Evolutionary conservation across 768 basidiomycete genomes (phyloP), one percentile per base, ranked within the genome.

Genomic region (Roridomyces roridus): DNA sequence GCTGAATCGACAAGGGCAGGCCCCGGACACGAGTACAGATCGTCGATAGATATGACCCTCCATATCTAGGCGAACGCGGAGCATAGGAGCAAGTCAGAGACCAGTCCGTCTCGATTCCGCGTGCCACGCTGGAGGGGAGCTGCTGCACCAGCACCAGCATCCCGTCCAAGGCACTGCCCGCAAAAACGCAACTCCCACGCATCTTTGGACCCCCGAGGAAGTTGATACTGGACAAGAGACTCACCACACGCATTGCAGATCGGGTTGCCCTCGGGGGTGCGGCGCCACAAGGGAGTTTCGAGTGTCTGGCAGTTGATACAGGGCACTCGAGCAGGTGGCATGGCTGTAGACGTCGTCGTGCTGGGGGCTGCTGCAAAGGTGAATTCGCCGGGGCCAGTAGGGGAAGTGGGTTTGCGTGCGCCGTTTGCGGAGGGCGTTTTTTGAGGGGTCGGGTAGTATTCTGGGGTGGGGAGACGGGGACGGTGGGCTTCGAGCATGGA

Each of bases 211-310:
- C 31, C 31, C 10, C 15, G 63, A 67, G 51, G 68, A 65, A 66
- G 59, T 65, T 73, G 31, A 34, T 34, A 34, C 15, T 3, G 11
- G 31, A 34, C 31, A 72, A 67, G 65, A 67, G 69, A 83, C 91
- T 83, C 71, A 94, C 92, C 93, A 73, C 93, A 94, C 47, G 91
- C 89, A 72, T 94, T 94, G 78, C 93, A 95, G 68, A 94, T 84
- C 45, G 87, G 83, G 72, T 89, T 91, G 55, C 92, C 93, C 65
- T 90, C 85, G 40, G 81, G 77, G 69, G 91, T 91, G 64, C 92
- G 83, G 65, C 92, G 79, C 93, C 93, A 94, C 24, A 94, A 83
- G 31, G 92, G 92, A 52, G 91, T 92, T 60, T 85, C 82, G 6
- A 80, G 76, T n/a, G 89, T 88, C 17, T 85, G 86, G 73, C 93